Evolutionary conservation across 2,329 filamentous ascomycete species (phyloP).

Genomic region (Fusarium sp.): DNA sequence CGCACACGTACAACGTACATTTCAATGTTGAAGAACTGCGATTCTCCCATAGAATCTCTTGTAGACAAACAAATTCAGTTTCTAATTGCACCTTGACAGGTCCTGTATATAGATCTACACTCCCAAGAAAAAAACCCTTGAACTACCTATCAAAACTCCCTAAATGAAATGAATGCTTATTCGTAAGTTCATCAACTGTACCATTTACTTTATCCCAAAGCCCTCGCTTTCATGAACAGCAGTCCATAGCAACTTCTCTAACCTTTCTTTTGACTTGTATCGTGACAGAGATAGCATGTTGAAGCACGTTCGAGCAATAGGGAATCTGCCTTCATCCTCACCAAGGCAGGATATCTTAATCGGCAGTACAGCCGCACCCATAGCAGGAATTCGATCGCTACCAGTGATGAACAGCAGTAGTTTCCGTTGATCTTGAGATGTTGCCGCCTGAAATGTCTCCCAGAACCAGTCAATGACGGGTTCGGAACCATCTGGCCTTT

Average conservation of each 20-base stretch:
- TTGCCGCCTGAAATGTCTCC: constrained; percentile 77
- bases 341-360: constrained; percentile 82
- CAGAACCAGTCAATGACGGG: constrained; percentile 87
- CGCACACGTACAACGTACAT: background rate
- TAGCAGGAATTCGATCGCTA: constrained; percentile 89
- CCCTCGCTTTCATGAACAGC: constrained; percentile 92
- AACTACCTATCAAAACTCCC: constrained; percentile 31
- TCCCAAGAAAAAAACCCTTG: background rate
- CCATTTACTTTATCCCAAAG: constrained; percentile 81
- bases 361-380: constrained; percentile 81
- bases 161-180: constrained; percentile 20
- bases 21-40: background rate
- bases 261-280: constrained; percentile 72
- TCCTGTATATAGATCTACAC: constrained; percentile 21
- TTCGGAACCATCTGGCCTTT: constrained; percentile 67
- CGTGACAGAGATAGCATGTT: constrained; percentile 83
- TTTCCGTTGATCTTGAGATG: constrained; percentile 76
- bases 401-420: constrained; percentile 89
- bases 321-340: constrained; percentile 78
- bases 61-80: background rate
- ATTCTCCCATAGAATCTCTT: background rate
- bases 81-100: constrained; percentile 1
- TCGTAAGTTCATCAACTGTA: constrained; percentile 34
- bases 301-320: constrained; percentile 90
- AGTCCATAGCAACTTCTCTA: constrained; percentile 81